Evolutionary conservation across 2,329 filamentous ascomycete species (phyloP).

Genomic region (Pseudogymnoascus sp.): DNA sequence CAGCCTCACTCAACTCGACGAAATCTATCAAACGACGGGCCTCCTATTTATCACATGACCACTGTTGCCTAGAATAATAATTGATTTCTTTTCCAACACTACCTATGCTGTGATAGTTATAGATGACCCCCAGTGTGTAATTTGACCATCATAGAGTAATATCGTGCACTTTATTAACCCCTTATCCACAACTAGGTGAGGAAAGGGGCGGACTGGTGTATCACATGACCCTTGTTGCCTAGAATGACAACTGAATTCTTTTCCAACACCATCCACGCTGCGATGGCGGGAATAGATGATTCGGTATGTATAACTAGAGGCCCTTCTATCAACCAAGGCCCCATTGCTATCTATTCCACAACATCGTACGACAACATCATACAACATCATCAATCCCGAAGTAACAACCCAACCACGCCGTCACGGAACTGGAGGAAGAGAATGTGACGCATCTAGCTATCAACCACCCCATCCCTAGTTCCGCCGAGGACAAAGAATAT

Average conservation of each 20-base stretch:
- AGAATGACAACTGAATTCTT: too few species aligned
- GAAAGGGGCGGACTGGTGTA: too few species aligned
- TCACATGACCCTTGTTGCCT: too few species aligned
- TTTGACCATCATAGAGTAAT: too few species aligned
- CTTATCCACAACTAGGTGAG: too few species aligned
- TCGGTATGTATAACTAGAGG: background rate
- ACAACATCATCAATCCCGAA: too few species aligned
- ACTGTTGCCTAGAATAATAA: background rate
- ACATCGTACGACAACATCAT: too few species aligned
- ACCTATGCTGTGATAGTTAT: background rate
- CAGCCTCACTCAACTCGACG: background rate
- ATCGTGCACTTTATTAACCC: too few species aligned
- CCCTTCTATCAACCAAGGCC: too few species aligned
- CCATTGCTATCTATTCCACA: too few species aligned
- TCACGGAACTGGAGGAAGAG: constrained; percentile 33
- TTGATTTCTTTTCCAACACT: background rate
- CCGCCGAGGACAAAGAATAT: constrained; percentile 49
- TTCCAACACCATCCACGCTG: too few species aligned
- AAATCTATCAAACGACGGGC: background rate
- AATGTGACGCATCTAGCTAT: constrained; percentile 51
- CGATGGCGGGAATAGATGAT: background rate
- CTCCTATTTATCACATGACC: constrained; percentile 1
- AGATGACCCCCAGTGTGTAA: too few species aligned
- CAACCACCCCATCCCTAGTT: constrained; percentile 50
- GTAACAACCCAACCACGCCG: constrained; percentile 19